Conservation (phyloP, 2,329 filamentous ascomycete genomes). For the Trichoderma gracile region DNA sequence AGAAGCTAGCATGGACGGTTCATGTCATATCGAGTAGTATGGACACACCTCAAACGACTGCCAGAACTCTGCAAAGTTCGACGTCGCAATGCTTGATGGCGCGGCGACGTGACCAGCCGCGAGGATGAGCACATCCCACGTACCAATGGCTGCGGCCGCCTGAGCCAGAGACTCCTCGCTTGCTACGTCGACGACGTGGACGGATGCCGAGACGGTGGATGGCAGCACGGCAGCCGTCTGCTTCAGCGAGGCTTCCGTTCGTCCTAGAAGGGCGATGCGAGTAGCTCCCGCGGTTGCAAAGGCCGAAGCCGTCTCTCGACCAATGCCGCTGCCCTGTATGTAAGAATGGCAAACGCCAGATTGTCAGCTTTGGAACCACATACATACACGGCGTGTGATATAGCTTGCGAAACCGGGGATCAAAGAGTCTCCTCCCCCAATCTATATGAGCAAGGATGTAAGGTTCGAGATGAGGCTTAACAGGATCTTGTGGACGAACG, state of each 20-base stretch:
- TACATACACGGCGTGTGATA: too few species aligned
- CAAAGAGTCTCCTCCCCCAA: not conserved
- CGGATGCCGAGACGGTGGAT: not conserved
- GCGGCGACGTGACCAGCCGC: slow-evolving; percentile 26
- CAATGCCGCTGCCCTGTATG: slow-evolving; percentile 19
- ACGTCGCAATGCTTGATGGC: slow-evolving; percentile 26
- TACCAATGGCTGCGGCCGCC: slow-evolving; percentile 26
- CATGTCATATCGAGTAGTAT: too few species aligned
- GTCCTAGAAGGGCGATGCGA: slow-evolving; percentile 16
- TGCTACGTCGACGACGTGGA: slow-evolving; percentile 16
- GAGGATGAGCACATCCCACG: slow-evolving; percentile 30
- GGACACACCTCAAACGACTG: slow-evolving; percentile 31
- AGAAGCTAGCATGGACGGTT: not conserved
- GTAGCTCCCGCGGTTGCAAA: slow-evolving; percentile 21
- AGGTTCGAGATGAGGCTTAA: too few species aligned
- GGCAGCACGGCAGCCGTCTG: slow-evolving; percentile 13
- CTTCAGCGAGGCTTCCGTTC: slow-evolving; percentile 4
- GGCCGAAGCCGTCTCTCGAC: slow-evolving; percentile 17
- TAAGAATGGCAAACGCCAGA: not conserved
- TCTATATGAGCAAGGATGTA: too few species aligned
- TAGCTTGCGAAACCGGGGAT: not conserved
- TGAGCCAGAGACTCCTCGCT: slow-evolving; percentile 12
- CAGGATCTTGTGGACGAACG: too few species aligned
- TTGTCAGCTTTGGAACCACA: not conserved
- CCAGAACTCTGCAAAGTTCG: slow-evolving; percentile 31